Evolutionary conservation across 345 rosid genomes (phyloP).

Genomic region (Populus davidiana): DNA sequence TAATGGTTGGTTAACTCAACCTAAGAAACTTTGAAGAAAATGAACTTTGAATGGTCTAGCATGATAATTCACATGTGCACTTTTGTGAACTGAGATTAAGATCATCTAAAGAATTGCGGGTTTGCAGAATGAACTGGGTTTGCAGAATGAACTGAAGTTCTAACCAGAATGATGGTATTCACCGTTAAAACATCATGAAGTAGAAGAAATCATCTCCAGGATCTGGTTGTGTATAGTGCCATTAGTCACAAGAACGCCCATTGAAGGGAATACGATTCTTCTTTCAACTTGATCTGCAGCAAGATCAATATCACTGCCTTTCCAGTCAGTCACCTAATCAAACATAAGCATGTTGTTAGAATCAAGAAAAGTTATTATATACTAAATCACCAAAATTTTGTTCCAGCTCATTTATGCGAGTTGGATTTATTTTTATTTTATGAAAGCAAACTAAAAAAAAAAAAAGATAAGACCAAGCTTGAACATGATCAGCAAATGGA

Average conservation of each 20-base stretch:
- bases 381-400: too few relatives aligned
- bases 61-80: too few relatives aligned
- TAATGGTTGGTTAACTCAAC: too few relatives aligned
- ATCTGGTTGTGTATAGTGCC: conserved; percentile 49
- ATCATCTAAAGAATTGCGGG: neutral
- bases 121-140: too few relatives aligned
- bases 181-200: conserved; percentile 27
- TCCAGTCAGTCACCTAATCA: conserved; percentile 72
- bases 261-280: conserved; percentile 50
- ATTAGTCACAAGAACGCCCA: conserved; percentile 66
- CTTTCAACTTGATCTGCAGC: conserved; percentile 60
- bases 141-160: neutral
- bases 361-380: too few relatives aligned
- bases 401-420: too few relatives aligned
- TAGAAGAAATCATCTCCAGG: conserved; percentile 46
- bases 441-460: neutral
- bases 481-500: neutral
- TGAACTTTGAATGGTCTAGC: too few relatives aligned
- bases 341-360: neutral
- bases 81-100: too few relatives aligned
- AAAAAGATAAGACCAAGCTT: neutral
- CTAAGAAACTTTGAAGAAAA: too few relatives aligned
- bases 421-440: too few relatives aligned
- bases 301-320: conserved; percentile 51
- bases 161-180: neutral